Conservation (phyloP, 2,329 filamentous ascomycete species). For the Lachnellula willkommii region DNA sequence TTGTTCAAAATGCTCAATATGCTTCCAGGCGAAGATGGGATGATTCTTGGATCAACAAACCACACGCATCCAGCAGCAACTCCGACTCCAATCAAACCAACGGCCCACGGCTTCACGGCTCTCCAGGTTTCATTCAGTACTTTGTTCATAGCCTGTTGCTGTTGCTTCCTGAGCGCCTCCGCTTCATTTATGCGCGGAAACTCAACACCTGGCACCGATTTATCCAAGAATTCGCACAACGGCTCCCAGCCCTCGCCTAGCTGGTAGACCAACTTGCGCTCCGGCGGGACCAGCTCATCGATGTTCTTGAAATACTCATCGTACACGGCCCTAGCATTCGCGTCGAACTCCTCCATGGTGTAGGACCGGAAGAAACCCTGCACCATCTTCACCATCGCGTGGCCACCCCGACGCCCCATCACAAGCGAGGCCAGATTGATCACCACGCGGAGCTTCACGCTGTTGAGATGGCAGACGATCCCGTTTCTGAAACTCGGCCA, state of each 20-base stretch:
- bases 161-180: too few species aligned
- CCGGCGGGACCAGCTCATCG: slow-evolving; percentile 9
- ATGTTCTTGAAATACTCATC: slow-evolving; percentile 5
- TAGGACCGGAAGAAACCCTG: slow-evolving; percentile 1
- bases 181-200: slow-evolving; percentile 14
- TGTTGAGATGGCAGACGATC: not conserved
- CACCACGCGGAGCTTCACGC: not conserved
- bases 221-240: slow-evolving; percentile 19
- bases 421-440: not conserved
- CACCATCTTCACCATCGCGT: not conserved
- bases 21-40: too few species aligned
- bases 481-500: not conserved
- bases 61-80: too few species aligned
- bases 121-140: too few species aligned
- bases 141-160: too few species aligned
- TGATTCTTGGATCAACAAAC: too few species aligned
- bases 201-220: slow-evolving; percentile 10
- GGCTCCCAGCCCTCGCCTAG: slow-evolving; percentile 17
- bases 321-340: slow-evolving; percentile 5
- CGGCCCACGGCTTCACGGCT: too few species aligned
- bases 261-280: slow-evolving; percentile 14
- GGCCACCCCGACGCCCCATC: not conserved
- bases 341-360: not conserved
- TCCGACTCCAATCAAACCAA: too few species aligned
- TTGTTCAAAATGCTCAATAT: too few species aligned